Percentiles rank a stretch among this genome's conserved stretches.
Conservation (phyloP, 2,329 filamentous ascomycete genomes). For the Exserohilum turcica region DNA sequence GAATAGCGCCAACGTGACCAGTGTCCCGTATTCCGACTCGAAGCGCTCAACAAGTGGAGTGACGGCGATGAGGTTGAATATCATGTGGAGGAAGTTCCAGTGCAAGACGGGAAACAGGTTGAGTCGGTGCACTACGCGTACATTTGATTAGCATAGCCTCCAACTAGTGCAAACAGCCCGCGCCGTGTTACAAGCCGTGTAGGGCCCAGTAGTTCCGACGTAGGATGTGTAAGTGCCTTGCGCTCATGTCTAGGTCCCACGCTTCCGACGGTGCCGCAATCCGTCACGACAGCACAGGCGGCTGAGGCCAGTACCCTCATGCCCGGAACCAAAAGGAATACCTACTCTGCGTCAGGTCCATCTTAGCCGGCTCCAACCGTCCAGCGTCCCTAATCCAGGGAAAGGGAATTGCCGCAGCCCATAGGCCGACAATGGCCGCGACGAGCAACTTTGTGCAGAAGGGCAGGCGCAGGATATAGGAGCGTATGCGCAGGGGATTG, state of each 20-base stretch:
- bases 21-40: constrained; percentile 87
- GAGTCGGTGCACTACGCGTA: constrained; percentile 76
- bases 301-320: neutral
- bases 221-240: neutral
- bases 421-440: constrained; percentile 69
- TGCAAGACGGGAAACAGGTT: constrained; percentile 94
- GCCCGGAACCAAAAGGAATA: constrained; percentile 24
- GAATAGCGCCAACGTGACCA: constrained; percentile 86
- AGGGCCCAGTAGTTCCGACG: neutral
- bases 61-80: constrained; percentile 79
- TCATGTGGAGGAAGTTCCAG: constrained; percentile 75
- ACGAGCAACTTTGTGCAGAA: constrained; percentile 79
- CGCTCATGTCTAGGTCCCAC: neutral
- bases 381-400: constrained; percentile 80
- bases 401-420: constrained; percentile 70
- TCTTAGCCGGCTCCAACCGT: constrained; percentile 75
- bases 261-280: constrained; percentile 5
- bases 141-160: constrained; percentile 18
- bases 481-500: constrained; percentile 74
- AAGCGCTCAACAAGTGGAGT: constrained; percentile 92
- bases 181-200: neutral
- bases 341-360: constrained; percentile 73
- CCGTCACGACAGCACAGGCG: neutral
- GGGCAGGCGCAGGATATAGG: constrained; percentile 83
- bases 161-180: neutral